Evolutionary conservation across 306 rosid genomes (phyloP).

Genomic region (Quercus bicolor): DNA sequence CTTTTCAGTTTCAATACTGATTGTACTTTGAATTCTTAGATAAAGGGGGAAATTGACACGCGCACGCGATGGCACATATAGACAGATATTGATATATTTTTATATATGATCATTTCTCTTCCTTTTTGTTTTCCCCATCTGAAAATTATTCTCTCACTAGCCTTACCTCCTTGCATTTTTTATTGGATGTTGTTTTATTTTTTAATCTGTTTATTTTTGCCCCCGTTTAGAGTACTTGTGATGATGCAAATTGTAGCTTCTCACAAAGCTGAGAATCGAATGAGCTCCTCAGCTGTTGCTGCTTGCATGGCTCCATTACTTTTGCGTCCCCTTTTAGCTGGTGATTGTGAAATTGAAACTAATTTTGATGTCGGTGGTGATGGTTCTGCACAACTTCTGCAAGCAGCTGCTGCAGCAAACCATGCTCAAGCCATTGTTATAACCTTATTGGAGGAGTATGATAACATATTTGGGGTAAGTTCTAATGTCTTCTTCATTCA

Average conservation of each 20-base stretch:
- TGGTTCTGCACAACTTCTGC: slow-evolving; percentile 80
- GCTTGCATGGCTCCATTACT: slow-evolving; percentile 99
- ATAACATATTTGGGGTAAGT: slow-evolving; percentile 72
- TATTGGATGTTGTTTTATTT: not conserved
- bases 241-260: slow-evolving; percentile 88
- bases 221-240: slow-evolving; percentile 61
- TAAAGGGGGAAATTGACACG: not conserved
- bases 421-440: slow-evolving; percentile 94
- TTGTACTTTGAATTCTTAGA: not conserved
- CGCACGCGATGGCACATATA: not conserved
- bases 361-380: slow-evolving; percentile 90
- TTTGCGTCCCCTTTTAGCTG: slow-evolving; percentile 89
- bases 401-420: slow-evolving; percentile 98
- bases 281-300: slow-evolving; percentile 96
- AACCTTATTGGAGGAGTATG: slow-evolving; percentile 83
- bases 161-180: not conserved
- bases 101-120: not conserved
- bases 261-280: slow-evolving; percentile 69
- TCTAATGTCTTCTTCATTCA: slow-evolving; percentile 2
- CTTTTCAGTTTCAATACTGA: not conserved
- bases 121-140: not conserved
- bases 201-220: slow-evolving; percentile 20
- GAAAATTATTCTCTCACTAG: not conserved
- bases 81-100: not conserved
- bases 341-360: slow-evolving; percentile 86